phyloP scores from a whole-genome alignment of 345 rosid genomes.

The Aquilaria malaccensis region DNA sequence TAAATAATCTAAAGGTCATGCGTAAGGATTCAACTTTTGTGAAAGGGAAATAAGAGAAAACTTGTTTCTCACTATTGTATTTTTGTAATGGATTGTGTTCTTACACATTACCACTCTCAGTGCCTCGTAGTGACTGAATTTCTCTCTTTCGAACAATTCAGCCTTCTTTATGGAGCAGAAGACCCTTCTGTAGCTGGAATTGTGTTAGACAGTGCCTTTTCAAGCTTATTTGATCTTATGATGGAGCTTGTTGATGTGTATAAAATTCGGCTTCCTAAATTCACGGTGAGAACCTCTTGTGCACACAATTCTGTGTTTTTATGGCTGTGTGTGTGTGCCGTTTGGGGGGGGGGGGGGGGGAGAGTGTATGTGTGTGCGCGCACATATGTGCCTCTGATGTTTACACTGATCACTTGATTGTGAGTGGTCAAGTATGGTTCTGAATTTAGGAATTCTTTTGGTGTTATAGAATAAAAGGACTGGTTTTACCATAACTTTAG shows the following conservation, averaged over 20 bases:
- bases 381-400: background rate
- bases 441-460: too few relatives aligned
- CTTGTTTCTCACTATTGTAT: background rate
- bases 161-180: constrained; percentile 94
- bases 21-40: too few relatives aligned
- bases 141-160: constrained; percentile 29
- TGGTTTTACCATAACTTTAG: too few relatives aligned
- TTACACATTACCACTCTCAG: constrained; percentile 1
- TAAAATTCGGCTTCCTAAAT: constrained; percentile 89
- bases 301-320: background rate
- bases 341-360: too few relatives aligned
- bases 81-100: background rate
- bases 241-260: constrained; percentile 93
- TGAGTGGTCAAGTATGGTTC: too few relatives aligned
- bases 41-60: background rate
- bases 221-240: constrained; percentile 93
- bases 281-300: constrained; percentile 50
- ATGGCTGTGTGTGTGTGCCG: background rate
- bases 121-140: background rate
- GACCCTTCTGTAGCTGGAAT: constrained; percentile 97
- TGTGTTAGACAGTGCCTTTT: constrained; percentile 97
- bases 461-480: too few relatives aligned
- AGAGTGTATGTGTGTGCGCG: background rate
- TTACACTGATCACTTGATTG: background rate
- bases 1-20: too few relatives aligned